These are phyloP conservation scores for Zygoascus flipseniorum DNA, from an alignment of 805 yeast genomes.

Conservation along the genomic window DNA sequence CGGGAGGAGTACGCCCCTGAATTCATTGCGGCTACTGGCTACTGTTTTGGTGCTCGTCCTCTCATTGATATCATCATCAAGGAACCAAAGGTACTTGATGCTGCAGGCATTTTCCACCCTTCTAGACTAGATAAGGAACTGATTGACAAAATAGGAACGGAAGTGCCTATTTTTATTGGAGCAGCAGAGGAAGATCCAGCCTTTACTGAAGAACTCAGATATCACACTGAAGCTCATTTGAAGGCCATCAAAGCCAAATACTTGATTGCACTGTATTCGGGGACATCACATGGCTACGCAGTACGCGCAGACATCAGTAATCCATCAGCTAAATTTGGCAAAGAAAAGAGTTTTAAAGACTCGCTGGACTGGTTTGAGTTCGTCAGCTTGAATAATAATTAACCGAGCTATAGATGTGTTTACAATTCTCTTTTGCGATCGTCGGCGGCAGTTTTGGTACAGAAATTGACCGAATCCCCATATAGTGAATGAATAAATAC, in stretches of 20 bases:
- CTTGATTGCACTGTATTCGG: slow-evolving; percentile 53
- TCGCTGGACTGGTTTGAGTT: slow-evolving; percentile 11
- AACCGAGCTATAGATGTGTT: not conserved
- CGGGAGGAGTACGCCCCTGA: slow-evolving; percentile 31
- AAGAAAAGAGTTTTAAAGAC: slow-evolving; percentile 46
- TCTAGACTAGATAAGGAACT: not conserved
- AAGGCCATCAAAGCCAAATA: slow-evolving; percentile 45
- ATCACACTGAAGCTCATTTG: slow-evolving; percentile 49
- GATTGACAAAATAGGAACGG: not conserved
- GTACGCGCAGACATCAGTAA: slow-evolving; percentile 59
- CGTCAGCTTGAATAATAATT: not conserved
- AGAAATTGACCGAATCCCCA: slow-evolving; percentile 13
- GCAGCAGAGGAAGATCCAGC: slow-evolving; percentile 66
- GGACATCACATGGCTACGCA: slow-evolving; percentile 69
- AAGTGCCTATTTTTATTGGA: slow-evolving; percentile 41
- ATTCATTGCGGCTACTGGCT: slow-evolving; percentile 56
- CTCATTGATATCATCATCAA: not conserved
- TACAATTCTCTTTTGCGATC: not conserved
- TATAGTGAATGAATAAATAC: slow-evolving; percentile 15
- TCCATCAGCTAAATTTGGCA: slow-evolving; percentile 51
- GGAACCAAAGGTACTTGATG: not conserved
- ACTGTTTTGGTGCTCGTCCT: slow-evolving; percentile 71
- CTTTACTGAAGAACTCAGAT: slow-evolving; percentile 57
- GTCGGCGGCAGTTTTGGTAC: slow-evolving; percentile 5
- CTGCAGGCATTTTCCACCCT: not conserved